A percentile compares a stretch with the other conserved stretches of the same genome.
These are phyloP conservation scores for rapeseed (Brassica napus) DNA, from an alignment of 345 rosid species.

Conservation along the genomic window Da-Ae NC_063446.1:21576001-21576500, in stretches of 20 bases:
- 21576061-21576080: conserved; percentile 77
- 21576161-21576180: conserved; percentile 35
- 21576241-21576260: conserved; percentile 71
- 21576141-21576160: not conserved
- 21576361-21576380: conserved; percentile 73
- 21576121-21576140: not conserved
- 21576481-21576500: conserved; percentile 66
- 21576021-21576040: conserved; percentile 50
- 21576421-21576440: not conserved
- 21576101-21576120: conserved; percentile 36
- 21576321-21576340: conserved; percentile 72
- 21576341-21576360: conserved; percentile 55
- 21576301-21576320: conserved; percentile 15
- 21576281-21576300: not conserved
- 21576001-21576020: too few species aligned
- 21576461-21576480: conserved; percentile 79
- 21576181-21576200: conserved; percentile 58
- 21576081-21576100: conserved; percentile 71
- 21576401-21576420: not conserved
- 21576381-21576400: conserved; percentile 58
- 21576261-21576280: conserved; percentile 9
- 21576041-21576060: conserved; percentile 59
- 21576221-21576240: conserved; percentile 78
- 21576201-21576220: conserved; percentile 61
- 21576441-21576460: conserved; percentile 19